Evolutionary conservation across 2,329 filamentous ascomycete species (phyloP).

Genomic region (Teratosphaeria epicoccoides): DNA sequence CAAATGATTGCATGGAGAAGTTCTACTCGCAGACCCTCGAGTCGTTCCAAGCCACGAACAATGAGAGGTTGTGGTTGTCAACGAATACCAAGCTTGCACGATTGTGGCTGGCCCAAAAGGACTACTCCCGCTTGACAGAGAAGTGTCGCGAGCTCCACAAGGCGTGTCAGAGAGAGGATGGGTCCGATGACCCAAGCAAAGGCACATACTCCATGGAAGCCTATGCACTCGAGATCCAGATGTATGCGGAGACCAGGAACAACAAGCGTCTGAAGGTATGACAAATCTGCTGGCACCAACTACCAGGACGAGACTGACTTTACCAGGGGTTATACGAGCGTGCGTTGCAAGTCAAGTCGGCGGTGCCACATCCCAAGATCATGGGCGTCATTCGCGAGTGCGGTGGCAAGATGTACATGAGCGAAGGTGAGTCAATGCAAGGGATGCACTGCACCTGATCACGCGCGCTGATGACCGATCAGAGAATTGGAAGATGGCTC

Average conservation of each 20-base stretch:
- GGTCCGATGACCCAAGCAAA: conserved; percentile 83
- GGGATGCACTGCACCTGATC: conserved; percentile 9
- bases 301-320: not conserved
- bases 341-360: conserved; percentile 85
- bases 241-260: conserved; percentile 94
- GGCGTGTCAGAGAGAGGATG: conserved; percentile 78
- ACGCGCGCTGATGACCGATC: conserved; percentile 14
- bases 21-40: conserved; percentile 91
- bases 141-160: conserved; percentile 83
- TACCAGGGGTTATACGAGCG: conserved; percentile 67
- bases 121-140: conserved; percentile 67
- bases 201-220: conserved; percentile 93
- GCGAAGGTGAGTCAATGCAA: conserved; percentile 49
- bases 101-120: conserved; percentile 80
- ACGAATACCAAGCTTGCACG: conserved; percentile 95
- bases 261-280: conserved; percentile 83
- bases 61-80: conserved; percentile 93
- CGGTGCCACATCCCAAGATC: conserved; percentile 94
- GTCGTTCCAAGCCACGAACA: conserved; percentile 95
- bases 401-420: conserved; percentile 99
- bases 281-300: conserved; percentile 3
- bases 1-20: conserved; percentile 75
- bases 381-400: conserved; percentile 99
- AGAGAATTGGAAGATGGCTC: conserved; percentile 96
- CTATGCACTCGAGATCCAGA: conserved; percentile 95